These are phyloP conservation scores for Stemphylium vesicarium DNA, from an alignment of 2,329 filamentous ascomycete genomes.

Conservation along the genomic window DNA sequence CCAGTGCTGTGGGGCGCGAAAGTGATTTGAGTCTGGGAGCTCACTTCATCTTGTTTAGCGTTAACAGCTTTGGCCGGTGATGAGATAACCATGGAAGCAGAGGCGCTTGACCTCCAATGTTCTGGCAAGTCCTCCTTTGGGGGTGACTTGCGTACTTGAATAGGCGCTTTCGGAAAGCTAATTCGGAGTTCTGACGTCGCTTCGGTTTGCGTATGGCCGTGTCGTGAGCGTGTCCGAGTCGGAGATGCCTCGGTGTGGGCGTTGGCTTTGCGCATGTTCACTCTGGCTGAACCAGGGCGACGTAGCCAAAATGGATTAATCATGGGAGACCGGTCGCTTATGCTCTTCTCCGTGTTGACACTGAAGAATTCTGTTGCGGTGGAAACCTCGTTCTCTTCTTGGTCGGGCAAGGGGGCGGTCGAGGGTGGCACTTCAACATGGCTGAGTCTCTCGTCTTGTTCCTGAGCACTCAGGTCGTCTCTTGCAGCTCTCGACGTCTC, in stretches of 20 bases:
- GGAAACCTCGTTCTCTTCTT: conserved; percentile 16
- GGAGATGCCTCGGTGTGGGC: conserved; percentile 28
- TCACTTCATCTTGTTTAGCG: background rate
- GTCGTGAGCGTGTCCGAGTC: conserved; percentile 21
- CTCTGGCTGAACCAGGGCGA: conserved; percentile 19
- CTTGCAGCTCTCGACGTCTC: conserved; percentile 26
- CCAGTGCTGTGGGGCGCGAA: conserved; percentile 1
- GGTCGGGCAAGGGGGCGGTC: conserved; percentile 23
- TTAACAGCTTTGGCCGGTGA: conserved; percentile 12
- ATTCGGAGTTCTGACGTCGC: conserved; percentile 19
- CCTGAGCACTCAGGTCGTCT: background rate
- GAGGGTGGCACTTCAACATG: conserved; percentile 21
- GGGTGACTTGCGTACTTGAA: conserved; percentile 5
- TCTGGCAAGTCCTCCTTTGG: conserved; percentile 8
- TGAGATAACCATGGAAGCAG: conserved; percentile 34
- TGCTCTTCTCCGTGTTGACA: conserved; percentile 17
- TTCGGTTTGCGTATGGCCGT: conserved; percentile 8
- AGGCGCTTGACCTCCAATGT: conserved; percentile 27
- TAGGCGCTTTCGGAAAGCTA: conserved; percentile 21
- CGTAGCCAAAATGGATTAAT: conserved; percentile 34
- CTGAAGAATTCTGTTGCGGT: conserved; percentile 27
- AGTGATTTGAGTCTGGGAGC: background rate
- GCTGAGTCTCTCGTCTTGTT: conserved; percentile 19
- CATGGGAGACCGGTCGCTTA: conserved; percentile 16
- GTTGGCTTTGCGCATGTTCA: conserved; percentile 14